Base-by-base conservation (phyloP, 176 grass and related monocot species). In the Oryza glaberrima region DNA sequence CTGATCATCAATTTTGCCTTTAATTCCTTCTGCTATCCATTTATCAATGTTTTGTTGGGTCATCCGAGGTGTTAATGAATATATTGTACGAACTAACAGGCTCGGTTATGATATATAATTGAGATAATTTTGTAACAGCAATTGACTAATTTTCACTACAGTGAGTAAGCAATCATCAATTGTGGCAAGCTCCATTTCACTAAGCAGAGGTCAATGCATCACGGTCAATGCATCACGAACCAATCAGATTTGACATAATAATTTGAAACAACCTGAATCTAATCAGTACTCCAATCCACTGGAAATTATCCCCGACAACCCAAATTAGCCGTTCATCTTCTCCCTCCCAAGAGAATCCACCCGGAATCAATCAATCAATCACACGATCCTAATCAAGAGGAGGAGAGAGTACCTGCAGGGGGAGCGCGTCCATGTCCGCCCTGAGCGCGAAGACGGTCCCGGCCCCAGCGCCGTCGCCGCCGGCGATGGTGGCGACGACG, bases 391-490 rank as follows among this genome's bases (percentile, higher is more conserved):
- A 48, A 69, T 23, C 64, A 17, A 52, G 10, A 9, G 63, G 40
- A 80, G 19, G 14, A 0, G 48, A 19, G 48, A 19, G 0, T 11
- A 90, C 92, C 89, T 94, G 89, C 61, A 94, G 58, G 17, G 89
- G 89, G 45, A 94, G 89, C 15, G 92, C 92, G 73, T 94, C 92
- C 92, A 91, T 94, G 89, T 94, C 92, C 4, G 92, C 92, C 80
- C 92, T 67, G 61, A 94, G 81, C 2, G 84, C 86, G 65, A 94
- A 83, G 56, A 89, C 25, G 2, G 86, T 89, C 30, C 77, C 25
- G 0, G 80, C 87, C 38, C 77, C 76, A 7, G 65, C 35, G 47
- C 75, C 69, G 28, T 44, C 81, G 26, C 25, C 81, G 14, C 54
- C 81, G 26, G 19, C 81, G 14, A 92, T 67, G 23, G 84, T 76